Evolutionary conservation across 331 rosid species (phyloP).

Genomic region (Telfairia occidentalis): DNA sequence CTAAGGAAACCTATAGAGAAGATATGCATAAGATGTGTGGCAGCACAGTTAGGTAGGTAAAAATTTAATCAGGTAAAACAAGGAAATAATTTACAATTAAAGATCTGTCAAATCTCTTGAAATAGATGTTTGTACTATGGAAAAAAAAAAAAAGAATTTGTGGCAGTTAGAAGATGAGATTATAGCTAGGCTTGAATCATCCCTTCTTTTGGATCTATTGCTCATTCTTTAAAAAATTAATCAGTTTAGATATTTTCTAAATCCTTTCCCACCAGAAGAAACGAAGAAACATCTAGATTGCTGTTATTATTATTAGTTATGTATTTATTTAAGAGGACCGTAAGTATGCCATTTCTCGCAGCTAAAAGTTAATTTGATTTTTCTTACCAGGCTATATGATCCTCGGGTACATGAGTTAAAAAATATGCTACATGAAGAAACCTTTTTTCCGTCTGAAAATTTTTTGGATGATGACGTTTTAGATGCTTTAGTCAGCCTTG

Average conservation of each 20-base stretch:
- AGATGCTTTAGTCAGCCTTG: constrained; percentile 69
- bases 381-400: constrained; percentile 86
- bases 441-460: constrained; percentile 66
- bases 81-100: not conserved
- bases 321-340: not conserved
- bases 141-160: not conserved
- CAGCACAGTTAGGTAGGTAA: not conserved
- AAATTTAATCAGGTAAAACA: not conserved
- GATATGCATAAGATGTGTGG: not conserved
- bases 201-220: not conserved
- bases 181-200: not conserved
- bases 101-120: not conserved
- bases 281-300: not conserved
- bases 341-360: not conserved
- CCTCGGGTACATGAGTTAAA: constrained; percentile 68
- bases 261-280: not conserved
- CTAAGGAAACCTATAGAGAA: not conserved
- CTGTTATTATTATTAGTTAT: not conserved
- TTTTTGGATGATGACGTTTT: constrained; percentile 54
- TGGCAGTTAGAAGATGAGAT: not conserved
- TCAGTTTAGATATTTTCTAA: not conserved
- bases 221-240: not conserved
- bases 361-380: constrained; percentile 20
- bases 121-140: not conserved
- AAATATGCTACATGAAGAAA: constrained; percentile 50